A percentile compares a stretch with the other conserved stretches of the same genome.
Evolutionary conservation across 257 asterid species (phyloP).

Genomic region (Fraxinus americana): DNA sequence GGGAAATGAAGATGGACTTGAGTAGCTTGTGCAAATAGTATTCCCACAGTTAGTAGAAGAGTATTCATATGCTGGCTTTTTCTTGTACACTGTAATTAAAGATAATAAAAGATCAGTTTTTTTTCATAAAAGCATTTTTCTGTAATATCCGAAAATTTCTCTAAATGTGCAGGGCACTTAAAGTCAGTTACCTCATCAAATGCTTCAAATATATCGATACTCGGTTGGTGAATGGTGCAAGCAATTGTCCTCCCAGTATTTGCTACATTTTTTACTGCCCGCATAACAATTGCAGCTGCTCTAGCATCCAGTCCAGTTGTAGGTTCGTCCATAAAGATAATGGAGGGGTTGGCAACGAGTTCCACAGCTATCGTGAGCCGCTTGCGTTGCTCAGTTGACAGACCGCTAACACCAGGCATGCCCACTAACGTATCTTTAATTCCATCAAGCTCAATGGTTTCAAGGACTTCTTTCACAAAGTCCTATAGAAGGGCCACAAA

Average conservation of each 20-base stretch:
- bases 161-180: not conserved
- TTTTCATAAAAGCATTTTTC: not conserved
- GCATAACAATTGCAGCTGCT: conserved; percentile 59
- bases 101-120: not conserved
- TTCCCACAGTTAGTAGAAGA: not conserved
- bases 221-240: conserved; percentile 61
- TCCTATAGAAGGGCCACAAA: conserved; percentile 31
- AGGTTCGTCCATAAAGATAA: conserved; percentile 57
- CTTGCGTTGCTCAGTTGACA: conserved; percentile 55
- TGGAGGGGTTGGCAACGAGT: conserved; percentile 55
- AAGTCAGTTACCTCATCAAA: conserved; percentile 47
- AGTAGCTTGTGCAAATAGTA: not conserved
- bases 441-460: conserved; percentile 56
- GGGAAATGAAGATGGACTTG: not conserved
- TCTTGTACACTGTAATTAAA: not conserved
- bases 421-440: conserved; percentile 52
- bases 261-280: conserved; percentile 50
- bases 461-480: conserved; percentile 50
- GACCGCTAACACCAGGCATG: conserved; percentile 48
- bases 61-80: not conserved
- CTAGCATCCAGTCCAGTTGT: conserved; percentile 55
- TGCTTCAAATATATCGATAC: conserved; percentile 54
- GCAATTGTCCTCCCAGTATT: conserved; percentile 53
- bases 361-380: conserved; percentile 58
- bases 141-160: not conserved